Evolutionary conservation across 306 rosid species (phyloP), one percentile per base, ranked within the genome.

Genomic region (Lathyrus tuberosus): DNA sequence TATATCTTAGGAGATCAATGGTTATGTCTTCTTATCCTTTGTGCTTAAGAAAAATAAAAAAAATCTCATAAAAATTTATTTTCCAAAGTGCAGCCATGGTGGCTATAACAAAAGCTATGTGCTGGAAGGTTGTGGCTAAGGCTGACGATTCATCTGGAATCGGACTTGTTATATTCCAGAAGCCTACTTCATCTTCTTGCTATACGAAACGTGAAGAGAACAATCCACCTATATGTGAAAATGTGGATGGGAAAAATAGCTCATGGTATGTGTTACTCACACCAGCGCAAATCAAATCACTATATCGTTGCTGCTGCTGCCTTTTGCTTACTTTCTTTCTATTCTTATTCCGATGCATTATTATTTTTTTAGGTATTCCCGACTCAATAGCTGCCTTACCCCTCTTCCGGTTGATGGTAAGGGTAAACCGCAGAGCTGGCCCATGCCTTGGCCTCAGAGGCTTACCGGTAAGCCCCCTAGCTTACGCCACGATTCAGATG

Each of bases 161-260:
- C 71, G 99, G 99, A 31, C 88, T 94, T 43, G 97, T 94, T 60
- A 91, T 94, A 80, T 94, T 86, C 80, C 97, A 86, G 78, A 94
- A 88, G 87, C 97, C 99, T 20, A 83, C 78, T 58, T 80, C 97
- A 10, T 24, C 86, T 66, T 84, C 90, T 38, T 89, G 96, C 81
- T 94, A 88, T 42, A 44, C 71, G 54, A 74, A 86, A 61, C 91
- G 88, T 22, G 44, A 74, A 78, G 70, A 72, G 76, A 83, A 83
- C 3, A 57, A 80, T 70, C 92, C 90, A 37, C 95, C 91, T 38
- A 28, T 94, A 10, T 94, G 99, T 76, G 84, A 82, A 68, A 70
- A 73, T 70, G 58, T 69, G 42, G 84, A 82, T 58, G 73, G 79
- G 70, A 87, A 79, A 76, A 86, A 82, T 49, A 80, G 75, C 74